Evolutionary conservation across 169 alveolate species (phyloP).

Genomic region (Eimeria tenella): DNA sequence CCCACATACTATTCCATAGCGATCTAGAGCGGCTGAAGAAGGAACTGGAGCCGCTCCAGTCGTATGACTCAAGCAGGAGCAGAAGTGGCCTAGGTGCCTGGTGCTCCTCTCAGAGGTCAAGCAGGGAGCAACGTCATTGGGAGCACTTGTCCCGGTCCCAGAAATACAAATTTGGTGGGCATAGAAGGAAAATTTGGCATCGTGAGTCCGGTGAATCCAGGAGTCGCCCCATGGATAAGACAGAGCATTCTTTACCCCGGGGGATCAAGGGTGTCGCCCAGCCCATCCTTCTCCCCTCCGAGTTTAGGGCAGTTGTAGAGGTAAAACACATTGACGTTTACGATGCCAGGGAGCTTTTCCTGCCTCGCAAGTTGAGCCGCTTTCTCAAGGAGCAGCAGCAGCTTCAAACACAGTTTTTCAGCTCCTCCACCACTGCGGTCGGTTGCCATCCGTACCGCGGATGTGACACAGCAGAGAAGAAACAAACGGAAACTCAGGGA

Average conservation of each 20-base stretch:
- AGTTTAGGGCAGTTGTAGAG: slow-evolving; percentile 45
- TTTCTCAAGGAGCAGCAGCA: background rate
- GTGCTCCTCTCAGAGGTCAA: no score
- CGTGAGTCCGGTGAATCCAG: background rate
- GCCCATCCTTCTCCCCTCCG: slow-evolving; percentile 53
- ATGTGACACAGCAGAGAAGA: background rate
- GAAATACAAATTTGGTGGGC: background rate
- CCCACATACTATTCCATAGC: slow-evolving; percentile 13
- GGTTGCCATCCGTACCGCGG: background rate
- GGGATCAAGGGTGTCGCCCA: background rate
- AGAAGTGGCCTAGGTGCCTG: no score
- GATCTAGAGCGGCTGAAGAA: background rate
- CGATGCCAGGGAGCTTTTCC: background rate
- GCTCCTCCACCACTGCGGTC: background rate
- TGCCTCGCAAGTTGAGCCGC: background rate
- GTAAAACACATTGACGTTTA: background rate
- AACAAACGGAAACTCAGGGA: slow-evolving; percentile 9
- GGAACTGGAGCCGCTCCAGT: background rate
- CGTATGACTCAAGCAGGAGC: background rate
- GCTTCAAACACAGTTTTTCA: background rate
- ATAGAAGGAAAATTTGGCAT: background rate
- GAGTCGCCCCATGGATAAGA: background rate
- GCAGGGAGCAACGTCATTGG: background rate
- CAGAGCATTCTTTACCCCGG: background rate
- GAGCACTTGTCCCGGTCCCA: background rate